Percentiles rank a stretch among this genome's conserved stretches.
phyloP scores from a whole-genome alignment of 805 yeast genomes.

The Lachancea quebecensis region DNA sequence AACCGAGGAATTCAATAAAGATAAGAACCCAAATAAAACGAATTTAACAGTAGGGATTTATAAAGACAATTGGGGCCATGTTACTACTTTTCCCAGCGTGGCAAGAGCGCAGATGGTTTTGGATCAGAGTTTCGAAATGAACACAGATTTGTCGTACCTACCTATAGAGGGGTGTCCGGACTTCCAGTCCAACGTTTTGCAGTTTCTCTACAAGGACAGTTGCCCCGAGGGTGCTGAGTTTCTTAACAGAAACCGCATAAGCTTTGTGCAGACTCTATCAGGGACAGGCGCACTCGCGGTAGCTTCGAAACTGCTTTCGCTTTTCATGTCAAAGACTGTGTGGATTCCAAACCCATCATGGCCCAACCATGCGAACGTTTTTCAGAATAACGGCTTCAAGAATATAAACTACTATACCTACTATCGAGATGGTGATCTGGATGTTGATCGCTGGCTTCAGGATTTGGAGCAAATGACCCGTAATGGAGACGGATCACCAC shows the following conservation, averaged over 20 bases:
- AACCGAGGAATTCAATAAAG: constrained; percentile 65
- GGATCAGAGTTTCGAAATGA: constrained; percentile 46
- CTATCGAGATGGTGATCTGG: constrained; percentile 64
- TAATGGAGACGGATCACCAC: constrained; percentile 40
- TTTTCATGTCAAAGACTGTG: constrained; percentile 38
- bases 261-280: constrained; percentile 81
- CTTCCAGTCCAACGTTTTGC: constrained; percentile 60
- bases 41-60: constrained; percentile 61
- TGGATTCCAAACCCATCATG: constrained; percentile 85
- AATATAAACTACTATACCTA: constrained; percentile 58
- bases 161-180: constrained; percentile 74
- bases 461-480: constrained; percentile 50
- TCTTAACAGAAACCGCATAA: constrained; percentile 55
- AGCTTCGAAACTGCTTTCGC: constrained; percentile 68
- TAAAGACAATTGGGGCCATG: constrained; percentile 71
- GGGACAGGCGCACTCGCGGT: constrained; percentile 94
- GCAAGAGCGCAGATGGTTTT: constrained; percentile 25
- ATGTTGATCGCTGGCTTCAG: constrained; percentile 53
- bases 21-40: constrained; percentile 49
- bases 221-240: constrained; percentile 45
- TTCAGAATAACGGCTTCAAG: constrained; percentile 61
- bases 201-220: constrained; percentile 66
- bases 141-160: constrained; percentile 46
- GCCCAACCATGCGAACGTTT: constrained; percentile 87
- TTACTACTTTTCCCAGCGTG: constrained; percentile 29